Base-by-base conservation (phyloP, 2,329 filamentous ascomycete genomes). In the Microsporum audouinii region DNA sequence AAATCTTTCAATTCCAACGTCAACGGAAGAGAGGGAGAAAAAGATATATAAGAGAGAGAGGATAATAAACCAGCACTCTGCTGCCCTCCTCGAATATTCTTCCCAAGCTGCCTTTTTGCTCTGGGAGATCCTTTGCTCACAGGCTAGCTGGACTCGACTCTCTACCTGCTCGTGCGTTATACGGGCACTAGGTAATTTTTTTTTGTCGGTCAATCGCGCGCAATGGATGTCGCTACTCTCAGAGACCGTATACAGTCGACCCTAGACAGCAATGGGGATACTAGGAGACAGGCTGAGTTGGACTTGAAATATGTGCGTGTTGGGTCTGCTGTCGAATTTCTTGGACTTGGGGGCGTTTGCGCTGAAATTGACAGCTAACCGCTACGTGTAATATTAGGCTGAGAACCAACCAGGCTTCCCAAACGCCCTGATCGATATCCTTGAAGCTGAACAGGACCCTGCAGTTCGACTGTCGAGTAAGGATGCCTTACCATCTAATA, bases 371-470 rank as follows among this genome's bases (percentile, higher is more conserved):
- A 41, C 12, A 43, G 36, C 55, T 57, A 43, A 51, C 58, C 7
- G 4, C 47, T 23, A 1, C 49, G 8, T 51, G 8, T 39, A 29
- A 14, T 55, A 61, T 43, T 70, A 96, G 91, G 90, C 94, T 73
- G 92, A 97, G 79, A 86, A 89, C 68, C 87, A 91, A 75, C 81
- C 88, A 64, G 91, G 91, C 66, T 97, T 99, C 76, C 87, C 89
- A 72, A 89, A 94, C 75, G 89, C 89, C 68, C 84, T 97, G 65
- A 81, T 96, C 70, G 89, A 95, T 73, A 91, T 99, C 70, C 80
- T 97, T 68, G 88, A 95, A 77, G 83, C 84, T 64, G 94, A 99
- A 77, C 88, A 91, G 76, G 88, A 95, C 68, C 81, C 85, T 70
- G 87, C 87, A 65, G 84, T 96, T 68, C 88, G 91, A 71, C 82